Base-by-base conservation (phyloP, 176 grass and related monocot species). In the Saccharum officinarum region DNA sequence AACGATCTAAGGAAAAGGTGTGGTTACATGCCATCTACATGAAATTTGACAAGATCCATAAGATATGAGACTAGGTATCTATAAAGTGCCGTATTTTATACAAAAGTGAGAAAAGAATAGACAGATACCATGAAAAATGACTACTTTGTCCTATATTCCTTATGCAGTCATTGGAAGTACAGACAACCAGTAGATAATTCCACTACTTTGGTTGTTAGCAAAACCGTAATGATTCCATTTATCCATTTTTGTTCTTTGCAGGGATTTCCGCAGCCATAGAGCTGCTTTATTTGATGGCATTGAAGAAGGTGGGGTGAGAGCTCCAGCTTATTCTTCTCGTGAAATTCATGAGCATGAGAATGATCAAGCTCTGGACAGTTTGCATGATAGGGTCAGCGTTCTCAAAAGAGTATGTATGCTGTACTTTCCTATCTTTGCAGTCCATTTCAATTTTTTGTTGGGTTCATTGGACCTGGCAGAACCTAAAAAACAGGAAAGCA, bases 301-400 rank as follows among this genome's bases (percentile, higher is more conserved):
- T 78, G 92, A 92, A 80, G 92, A 94, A 77, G 92, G 90, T 60
- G 88, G 84, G 17, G 80, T 91, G 26, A 91, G 75, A 67, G 86
- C 81, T 6, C 62, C 86, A n/a, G 80, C 88, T 36, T 94, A 94
- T 81, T 92, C 92, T 11, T 97, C 95, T 47, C 92, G 80, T 55
- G 94, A 97, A 86, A 92, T 91, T 70, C 81, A 92, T 83, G 95
- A 97, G 66, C 79, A 91, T 81, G 90, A 94, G 33, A 97, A 97
- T 64, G 95, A 91, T 40, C 79, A 83, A 84, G 92, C 88, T 80
- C 38, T 92, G 77, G 88, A 92, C 71, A 87, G 86, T 54, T 80
- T 97, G 47, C 92, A 94, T 63, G 95, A 94, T 82, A 92, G 92
- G 82, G 92, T 97, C 80, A 89, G 77, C 73, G 2, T 94, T 81